These are phyloP conservation scores for Hirschioporus abietinus DNA, from an alignment of 768 basidiomycete genomes.

Conservation along the genomic window DNA sequence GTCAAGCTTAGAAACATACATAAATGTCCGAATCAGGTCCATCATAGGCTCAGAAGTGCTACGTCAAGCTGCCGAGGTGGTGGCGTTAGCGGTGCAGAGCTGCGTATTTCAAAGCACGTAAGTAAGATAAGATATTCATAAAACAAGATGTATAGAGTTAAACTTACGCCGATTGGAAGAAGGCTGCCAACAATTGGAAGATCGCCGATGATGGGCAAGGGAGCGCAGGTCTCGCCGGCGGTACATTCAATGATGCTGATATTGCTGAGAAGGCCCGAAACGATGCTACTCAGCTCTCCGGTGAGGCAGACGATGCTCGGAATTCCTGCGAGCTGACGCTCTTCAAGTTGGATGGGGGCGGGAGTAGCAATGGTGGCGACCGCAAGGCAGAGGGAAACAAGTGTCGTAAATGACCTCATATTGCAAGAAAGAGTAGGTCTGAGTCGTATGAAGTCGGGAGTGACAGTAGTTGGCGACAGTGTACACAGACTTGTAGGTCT, in stretches of 20 bases:
- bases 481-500: too few species aligned
- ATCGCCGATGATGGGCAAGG: not conserved
- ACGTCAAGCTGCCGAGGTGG: not conserved
- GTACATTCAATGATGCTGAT: not conserved
- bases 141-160: not conserved
- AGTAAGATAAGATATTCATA: not conserved
- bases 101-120: not conserved
- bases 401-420: not conserved
- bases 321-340: not conserved
- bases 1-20: not conserved
- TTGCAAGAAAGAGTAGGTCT: not conserved
- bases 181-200: not conserved
- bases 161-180: not conserved
- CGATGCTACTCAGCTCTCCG: not conserved
- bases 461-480: not conserved
- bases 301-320: not conserved
- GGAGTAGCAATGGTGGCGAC: not conserved
- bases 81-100: not conserved
- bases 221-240: not conserved
- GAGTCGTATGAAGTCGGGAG: not conserved
- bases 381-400: not conserved
- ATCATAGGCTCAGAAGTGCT: not conserved
- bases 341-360: not conserved
- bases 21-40: not conserved
- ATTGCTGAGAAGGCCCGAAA: not conserved